Evolutionary conservation across 208 protist species (phyloP), one percentile per base, ranked within the genome.

Genomic region (Leishmania braziliensis): DNA sequence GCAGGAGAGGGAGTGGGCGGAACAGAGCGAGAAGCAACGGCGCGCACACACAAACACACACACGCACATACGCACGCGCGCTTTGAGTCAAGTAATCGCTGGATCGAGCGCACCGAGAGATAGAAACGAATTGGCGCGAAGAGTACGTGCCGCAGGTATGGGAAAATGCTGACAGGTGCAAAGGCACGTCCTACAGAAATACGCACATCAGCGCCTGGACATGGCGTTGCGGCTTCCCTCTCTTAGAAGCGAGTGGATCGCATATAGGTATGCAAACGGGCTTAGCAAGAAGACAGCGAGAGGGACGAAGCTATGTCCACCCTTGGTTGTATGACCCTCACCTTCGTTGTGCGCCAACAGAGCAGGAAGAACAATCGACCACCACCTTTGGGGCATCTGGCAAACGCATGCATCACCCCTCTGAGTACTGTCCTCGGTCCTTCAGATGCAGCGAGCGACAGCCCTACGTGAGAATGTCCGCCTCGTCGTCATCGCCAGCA

Each of bases 401-500:
- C 33, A 39, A 18, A 43, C 66, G 18, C 23, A 69, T 16, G 5
- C 65, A 69, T 26, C 10, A 26, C 65, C 72, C 8, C 51, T 12
- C 68, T 16, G 16, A 46, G 70, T 23, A 33, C n/a, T 54, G n/a
- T 5, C 48, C 5, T 33, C 51, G 18, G 51, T 18, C 72, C 6
- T n/a, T 26, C 51, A 9, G 36, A 33, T 12, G 10, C 33, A 51
- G 54, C 50, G 50, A 76, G 29, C n/a, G 39, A 5, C 48, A 63
- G 29, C 12, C 12, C 51, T 63, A 56, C 1, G 36, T 36, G 60
- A 58, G 18, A 20, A 26, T 3, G 62, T 26, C 65, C 36, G 62
- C 65, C 2, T 63, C 65, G 54, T 79, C 82, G 14, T 80, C 78
- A 51, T 76, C 82, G 4, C 78, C 82, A 20, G 56, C 53, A 20